Evolutionary conservation across 2,329 filamentous ascomycete genomes (phyloP).

Genomic region (Talaromyces funiculosus): DNA sequence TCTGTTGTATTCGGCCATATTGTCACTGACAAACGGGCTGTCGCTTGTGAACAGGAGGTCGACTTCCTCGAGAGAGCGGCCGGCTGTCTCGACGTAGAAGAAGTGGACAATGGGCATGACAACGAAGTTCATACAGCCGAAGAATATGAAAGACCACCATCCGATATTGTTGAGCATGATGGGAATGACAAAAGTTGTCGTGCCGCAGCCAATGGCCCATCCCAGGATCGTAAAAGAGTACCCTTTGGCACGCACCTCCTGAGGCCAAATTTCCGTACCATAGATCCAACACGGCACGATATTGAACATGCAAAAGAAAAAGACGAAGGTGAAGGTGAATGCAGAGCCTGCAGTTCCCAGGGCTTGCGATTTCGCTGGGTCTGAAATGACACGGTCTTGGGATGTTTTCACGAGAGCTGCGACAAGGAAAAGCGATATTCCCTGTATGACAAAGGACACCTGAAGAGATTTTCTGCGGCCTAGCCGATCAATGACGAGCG

Average conservation of each 20-base stretch:
- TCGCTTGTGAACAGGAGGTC: conserved; percentile 25
- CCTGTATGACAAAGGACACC: conserved; percentile 20
- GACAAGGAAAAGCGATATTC: conserved; percentile 19
- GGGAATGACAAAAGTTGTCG: conserved; percentile 24
- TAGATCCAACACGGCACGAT: conserved; percentile 52
- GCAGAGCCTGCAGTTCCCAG: conserved; percentile 19
- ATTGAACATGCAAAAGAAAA: conserved; percentile 59
- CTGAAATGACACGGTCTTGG: conserved; percentile 15
- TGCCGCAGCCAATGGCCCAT: conserved; percentile 40
- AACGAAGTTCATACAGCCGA: conserved; percentile 22
- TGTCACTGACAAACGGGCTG: conserved; percentile 24
- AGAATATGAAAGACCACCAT: conserved; percentile 26
- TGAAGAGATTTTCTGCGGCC: conserved; percentile 15
- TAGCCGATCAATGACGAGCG: conserved; percentile 23
- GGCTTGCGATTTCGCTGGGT: conserved; percentile 12
- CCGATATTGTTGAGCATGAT: conserved; percentile 24
- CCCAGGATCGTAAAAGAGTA: conserved; percentile 47
- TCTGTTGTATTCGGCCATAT: conserved; percentile 27
- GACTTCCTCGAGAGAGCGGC: conserved; percentile 25
- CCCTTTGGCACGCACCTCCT: conserved; percentile 47
- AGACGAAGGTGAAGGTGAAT: conserved; percentile 54
- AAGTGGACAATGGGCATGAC: background rate
- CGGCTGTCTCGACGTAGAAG: too few species aligned
- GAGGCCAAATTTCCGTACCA: conserved; percentile 44
- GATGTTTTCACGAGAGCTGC: conserved; percentile 20